These are phyloP conservation scores for Sorghum bicolor DNA, from an alignment of 176 grass and related monocot genomes.

Conservation along the genomic window DNA sequence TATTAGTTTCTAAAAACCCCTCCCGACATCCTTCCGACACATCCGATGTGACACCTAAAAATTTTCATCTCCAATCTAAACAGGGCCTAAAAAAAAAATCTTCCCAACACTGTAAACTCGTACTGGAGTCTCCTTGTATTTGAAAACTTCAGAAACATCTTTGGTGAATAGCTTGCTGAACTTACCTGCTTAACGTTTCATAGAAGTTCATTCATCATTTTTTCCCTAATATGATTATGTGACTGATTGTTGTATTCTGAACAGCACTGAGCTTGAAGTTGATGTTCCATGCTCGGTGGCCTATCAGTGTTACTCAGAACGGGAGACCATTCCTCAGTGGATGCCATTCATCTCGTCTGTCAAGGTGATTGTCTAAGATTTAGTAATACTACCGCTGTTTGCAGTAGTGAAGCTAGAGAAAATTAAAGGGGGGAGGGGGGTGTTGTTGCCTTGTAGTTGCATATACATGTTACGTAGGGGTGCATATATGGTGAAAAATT, in stretches of 20 bases:
- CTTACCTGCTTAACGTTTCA: not conserved
- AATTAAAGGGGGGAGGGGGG: not conserved
- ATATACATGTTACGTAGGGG: no score
- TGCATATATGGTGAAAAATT: not conserved
- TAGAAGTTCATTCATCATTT: not conserved
- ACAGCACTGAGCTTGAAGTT: slow-evolving; percentile 79
- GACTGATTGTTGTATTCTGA: slow-evolving; percentile 31
- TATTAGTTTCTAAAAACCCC: no score
- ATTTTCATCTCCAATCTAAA: no score
- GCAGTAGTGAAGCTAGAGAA: no score
- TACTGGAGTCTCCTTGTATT: not conserved
- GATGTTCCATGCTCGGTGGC: slow-evolving; percentile 88
- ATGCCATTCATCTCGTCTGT: slow-evolving; percentile 99
- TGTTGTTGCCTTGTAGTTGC: not conserved
- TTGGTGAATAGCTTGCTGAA: not conserved
- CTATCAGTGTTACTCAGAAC: slow-evolving; percentile 89
- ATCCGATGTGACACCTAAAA: no score
- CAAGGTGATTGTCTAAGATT: slow-evolving; percentile 45
- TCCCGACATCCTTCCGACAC: no score
- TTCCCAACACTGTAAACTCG: not conserved
- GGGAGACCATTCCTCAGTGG: slow-evolving; percentile 88
- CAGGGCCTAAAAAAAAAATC: not conserved
- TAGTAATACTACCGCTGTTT: not conserved
- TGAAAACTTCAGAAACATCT: not conserved
- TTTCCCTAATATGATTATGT: not conserved